phyloP scores from a whole-genome alignment of 306 rosid genomes.

The Albizia julibrissin region DNA sequence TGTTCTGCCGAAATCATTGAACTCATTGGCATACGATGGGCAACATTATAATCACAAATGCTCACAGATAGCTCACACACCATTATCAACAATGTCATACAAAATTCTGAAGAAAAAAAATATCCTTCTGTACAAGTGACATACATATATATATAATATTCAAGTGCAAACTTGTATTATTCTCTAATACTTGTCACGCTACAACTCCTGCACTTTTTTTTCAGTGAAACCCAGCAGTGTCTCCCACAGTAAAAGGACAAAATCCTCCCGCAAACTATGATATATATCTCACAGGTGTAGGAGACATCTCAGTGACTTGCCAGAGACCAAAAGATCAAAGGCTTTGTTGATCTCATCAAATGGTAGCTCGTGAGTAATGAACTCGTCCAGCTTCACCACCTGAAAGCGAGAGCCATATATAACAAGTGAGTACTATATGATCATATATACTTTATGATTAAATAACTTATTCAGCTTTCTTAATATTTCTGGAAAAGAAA shows the following conservation, averaged over 20 bases:
- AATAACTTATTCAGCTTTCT: too few species aligned
- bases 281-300: slow-evolving; percentile 37
- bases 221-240: too few species aligned
- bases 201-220: too few species aligned
- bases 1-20: not conserved
- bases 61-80: not conserved
- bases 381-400: slow-evolving; percentile 57
- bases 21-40: not conserved
- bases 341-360: slow-evolving; percentile 69
- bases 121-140: too few species aligned
- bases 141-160: not conserved
- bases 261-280: too few species aligned
- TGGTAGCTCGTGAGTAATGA: slow-evolving; percentile 67
- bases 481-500: too few species aligned
- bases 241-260: not conserved
- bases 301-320: slow-evolving; percentile 59
- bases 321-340: slow-evolving; percentile 51
- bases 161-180: not conserved
- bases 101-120: not conserved
- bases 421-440: too few species aligned
- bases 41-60: not conserved
- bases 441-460: too few species aligned
- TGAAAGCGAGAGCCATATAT: not conserved
- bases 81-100: not conserved
- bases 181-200: too few species aligned